A percentile compares a stretch with the other conserved stretches of the same genome.
phyloP scores from a whole-genome alignment of 192 early-diverging fungal genomes.

The Kickxella alabastrina region DNA sequence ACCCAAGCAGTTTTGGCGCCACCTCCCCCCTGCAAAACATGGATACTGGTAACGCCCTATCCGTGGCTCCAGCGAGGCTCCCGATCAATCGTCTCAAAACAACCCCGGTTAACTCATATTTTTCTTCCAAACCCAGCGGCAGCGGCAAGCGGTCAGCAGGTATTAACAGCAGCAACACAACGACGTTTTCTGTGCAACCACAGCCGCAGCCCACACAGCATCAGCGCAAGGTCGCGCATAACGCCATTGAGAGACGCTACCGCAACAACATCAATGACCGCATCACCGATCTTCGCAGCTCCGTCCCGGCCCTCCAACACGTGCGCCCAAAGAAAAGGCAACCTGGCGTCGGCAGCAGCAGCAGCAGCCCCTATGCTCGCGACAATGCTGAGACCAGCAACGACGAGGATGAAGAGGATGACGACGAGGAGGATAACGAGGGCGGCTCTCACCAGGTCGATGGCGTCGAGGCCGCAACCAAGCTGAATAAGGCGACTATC shows the following conservation, averaged over 20 bases:
- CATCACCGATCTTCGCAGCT: constrained; percentile 79
- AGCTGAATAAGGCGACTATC: constrained; percentile 93
- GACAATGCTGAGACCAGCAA: constrained; percentile 41
- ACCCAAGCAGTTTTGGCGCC: constrained; percentile 6
- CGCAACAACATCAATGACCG: constrained; percentile 97
- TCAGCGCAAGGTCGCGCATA: constrained; percentile 90
- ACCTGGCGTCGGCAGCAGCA: too few species aligned
- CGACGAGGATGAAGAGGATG: constrained; percentile 49
- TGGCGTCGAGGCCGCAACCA: constrained; percentile 78
- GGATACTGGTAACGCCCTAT: neutral
- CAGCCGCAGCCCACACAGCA: constrained; percentile 30
- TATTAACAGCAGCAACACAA: neutral
- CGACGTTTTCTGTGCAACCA: neutral
- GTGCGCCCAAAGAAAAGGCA: constrained; percentile 31
- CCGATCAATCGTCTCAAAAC: constrained; percentile 23
- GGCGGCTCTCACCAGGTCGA: constrained; percentile 56
- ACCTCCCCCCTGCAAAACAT: neutral
- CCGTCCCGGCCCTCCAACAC: constrained; percentile 76
- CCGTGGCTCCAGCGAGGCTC: neutral
- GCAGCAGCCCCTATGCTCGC: constrained; percentile 34
- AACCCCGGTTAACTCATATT: neutral
- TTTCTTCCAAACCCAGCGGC: neutral
- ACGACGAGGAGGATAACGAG: constrained; percentile 24
- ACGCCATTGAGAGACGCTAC: constrained; percentile 91
- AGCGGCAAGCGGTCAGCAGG: neutral